Evolutionary conservation across 2,329 filamentous ascomycete genomes (phyloP), one percentile per base, ranked within the genome.

Genomic region (Ceratocystis destructans): DNA sequence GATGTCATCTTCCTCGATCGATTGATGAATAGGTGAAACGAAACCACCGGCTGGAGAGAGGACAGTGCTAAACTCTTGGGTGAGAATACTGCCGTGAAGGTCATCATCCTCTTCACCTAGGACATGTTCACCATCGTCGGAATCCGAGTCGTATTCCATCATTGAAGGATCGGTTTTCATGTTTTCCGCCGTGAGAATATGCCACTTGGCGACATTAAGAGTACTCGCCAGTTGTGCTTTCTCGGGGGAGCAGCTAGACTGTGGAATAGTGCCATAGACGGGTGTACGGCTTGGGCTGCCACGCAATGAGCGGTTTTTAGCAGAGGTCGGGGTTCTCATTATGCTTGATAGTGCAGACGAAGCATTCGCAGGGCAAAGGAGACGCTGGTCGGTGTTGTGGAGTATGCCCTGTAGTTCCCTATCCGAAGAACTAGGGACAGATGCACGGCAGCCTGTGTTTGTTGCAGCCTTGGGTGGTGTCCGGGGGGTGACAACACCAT

Each of bases 371-470:
- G 63, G 61, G 5, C 44, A 41, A 15, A 66, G 74, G 15, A 84
- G 75, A 8, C 81, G 75, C 73, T 79, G 74, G 31, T 83, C 82
- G 1, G 82, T 84, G 44, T 76, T 80, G 55, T 76, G 76, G 41
- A 84, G 73, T 33, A 84, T 84, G 68, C 79, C 75, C 1, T 77
- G 75, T 31, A 84, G 71, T 1, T 80, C 80, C 10, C 77, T 76
- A 69, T 83, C 81, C 0, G 80, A 37, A 37, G 64, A 63, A 31
- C 64, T 65, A n/a, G 33, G 20, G 3, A n/a, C 22, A 17, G 33
- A 59, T 8, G 2, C 15, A 20, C 55, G 44, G 2, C 53, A 15
- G 20, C 20, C 22, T 6, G 20, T 41, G n/a, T 28, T 55, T 33
- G 37, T 15, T 41, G 37, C 37, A 41, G 50, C 20, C 12, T 33